Percentiles rank a stretch among this genome's conserved stretches.
Evolutionary conservation across 495 filamentous ascomycete species (phyloP).

Genomic region (Penicillium lividum): DNA sequence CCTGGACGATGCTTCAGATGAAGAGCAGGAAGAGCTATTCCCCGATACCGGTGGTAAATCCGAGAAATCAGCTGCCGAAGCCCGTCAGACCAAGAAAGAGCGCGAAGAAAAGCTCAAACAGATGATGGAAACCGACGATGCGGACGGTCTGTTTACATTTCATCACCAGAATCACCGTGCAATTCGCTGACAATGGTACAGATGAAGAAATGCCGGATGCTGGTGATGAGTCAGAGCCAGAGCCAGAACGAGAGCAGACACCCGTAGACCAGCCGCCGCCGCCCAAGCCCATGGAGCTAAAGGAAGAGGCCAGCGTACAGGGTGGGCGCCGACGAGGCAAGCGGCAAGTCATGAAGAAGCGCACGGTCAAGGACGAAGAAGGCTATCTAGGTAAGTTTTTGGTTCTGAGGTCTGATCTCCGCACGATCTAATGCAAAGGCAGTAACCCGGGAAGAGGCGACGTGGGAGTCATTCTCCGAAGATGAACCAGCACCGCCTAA

Average conservation of each 20-base stretch:
- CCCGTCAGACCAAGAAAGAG: slow-evolving; percentile 63
- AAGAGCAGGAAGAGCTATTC: slow-evolving; percentile 69
- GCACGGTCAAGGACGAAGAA: slow-evolving; percentile 86
- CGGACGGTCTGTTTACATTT: slow-evolving; percentile 25
- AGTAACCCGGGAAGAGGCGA: slow-evolving; percentile 88
- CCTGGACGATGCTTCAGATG: slow-evolving; percentile 67
- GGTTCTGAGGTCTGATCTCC: background rate
- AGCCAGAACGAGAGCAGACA: slow-evolving; percentile 51
- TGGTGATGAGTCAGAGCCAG: slow-evolving; percentile 39
- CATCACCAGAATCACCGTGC: background rate
- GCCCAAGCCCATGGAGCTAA: slow-evolving; percentile 41
- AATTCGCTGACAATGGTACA: slow-evolving; percentile 13
- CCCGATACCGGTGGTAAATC: slow-evolving; percentile 42
- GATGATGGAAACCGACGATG: slow-evolving; percentile 87
- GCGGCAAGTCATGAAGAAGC: slow-evolving; percentile 85
- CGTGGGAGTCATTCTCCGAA: slow-evolving; percentile 95
- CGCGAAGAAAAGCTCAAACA: slow-evolving; percentile 70
- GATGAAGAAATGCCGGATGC: slow-evolving; percentile 54
- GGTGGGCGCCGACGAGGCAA: slow-evolving; percentile 76
- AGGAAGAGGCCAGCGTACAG: slow-evolving; percentile 48
- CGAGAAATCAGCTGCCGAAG: slow-evolving; percentile 33
- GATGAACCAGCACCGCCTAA: slow-evolving; percentile 75
- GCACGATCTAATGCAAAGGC: slow-evolving; percentile 25
- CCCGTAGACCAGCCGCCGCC: slow-evolving; percentile 44
- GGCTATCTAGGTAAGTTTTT: slow-evolving; percentile 78